Percentiles rank a stretch among this genome's conserved stretches.
phyloP scores from a whole-genome alignment of 768 basidiomycete species.

The Lentinula sp. region DNA sequence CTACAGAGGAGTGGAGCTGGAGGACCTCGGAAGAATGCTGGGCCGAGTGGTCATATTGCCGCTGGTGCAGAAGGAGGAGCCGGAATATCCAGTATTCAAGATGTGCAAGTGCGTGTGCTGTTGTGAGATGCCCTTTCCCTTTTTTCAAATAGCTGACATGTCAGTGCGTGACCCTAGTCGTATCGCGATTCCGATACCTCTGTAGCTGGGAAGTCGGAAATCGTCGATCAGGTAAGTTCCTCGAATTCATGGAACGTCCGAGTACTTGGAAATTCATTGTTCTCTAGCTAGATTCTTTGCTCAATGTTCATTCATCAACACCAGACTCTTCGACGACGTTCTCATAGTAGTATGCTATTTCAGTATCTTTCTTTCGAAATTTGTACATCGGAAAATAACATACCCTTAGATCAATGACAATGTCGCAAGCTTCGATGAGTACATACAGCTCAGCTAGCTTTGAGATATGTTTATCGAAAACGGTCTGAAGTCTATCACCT shows the following conservation, averaged over 20 bases:
- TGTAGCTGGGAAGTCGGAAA: conserved; percentile 2
- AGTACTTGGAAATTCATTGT: not conserved
- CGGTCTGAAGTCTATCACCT: not conserved
- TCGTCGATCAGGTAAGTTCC: not conserved
- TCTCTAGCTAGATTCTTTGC: not conserved
- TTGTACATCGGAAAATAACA: too few species aligned
- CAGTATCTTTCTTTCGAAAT: not conserved
- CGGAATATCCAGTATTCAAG: not conserved
- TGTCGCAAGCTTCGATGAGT: too few species aligned
- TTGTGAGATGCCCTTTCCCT: not conserved
- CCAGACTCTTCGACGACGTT: conserved; percentile 3
- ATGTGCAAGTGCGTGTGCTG: not conserved
- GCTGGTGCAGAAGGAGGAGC: not conserved
- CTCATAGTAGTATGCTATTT: not conserved
- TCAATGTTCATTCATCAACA: conserved; percentile 1
- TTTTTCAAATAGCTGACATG: not conserved
- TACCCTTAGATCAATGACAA: too few species aligned
- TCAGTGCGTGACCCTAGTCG: not conserved
- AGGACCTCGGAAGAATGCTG: conserved; percentile 15
- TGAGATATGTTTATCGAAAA: not conserved
- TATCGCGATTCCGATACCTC: not conserved
- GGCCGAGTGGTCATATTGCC: not conserved
- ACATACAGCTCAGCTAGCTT: not conserved
- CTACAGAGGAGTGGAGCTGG: conserved; percentile 38
- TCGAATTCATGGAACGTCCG: not conserved